A percentile compares a stretch with the other conserved stretches of the same genome.
Conservation (phyloP, 1,284 basidiomycete genomes). For the Austroboletus novae-zelandiae region DNA sequence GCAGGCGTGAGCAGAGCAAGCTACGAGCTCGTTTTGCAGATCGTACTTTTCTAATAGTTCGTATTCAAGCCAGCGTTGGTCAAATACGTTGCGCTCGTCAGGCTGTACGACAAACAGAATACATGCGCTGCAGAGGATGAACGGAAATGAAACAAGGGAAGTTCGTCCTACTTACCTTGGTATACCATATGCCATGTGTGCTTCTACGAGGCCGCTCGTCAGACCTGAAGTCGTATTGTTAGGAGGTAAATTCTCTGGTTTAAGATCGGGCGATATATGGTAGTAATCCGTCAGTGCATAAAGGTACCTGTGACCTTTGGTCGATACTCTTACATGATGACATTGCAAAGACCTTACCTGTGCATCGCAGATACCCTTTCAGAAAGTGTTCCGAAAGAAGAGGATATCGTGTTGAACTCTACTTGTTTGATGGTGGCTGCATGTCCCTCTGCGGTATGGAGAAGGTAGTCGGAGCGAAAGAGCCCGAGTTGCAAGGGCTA, state of each 20-base stretch:
- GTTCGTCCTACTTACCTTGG: conserved; percentile 38
- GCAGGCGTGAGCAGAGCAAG: background rate
- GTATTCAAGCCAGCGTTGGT: conserved; percentile 89
- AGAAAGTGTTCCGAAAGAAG: conserved; percentile 86
- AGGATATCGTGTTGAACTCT: conserved; percentile 97
- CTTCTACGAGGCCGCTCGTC: conserved; percentile 74
- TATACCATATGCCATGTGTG: conserved; percentile 73
- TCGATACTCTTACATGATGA: background rate
- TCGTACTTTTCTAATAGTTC: conserved; percentile 72
- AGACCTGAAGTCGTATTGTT: conserved; percentile 77
- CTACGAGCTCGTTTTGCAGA: conserved; percentile 2
- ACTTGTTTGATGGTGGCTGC: conserved; percentile 82
- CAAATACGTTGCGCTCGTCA: conserved; percentile 94
- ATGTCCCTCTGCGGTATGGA: conserved; percentile 54
- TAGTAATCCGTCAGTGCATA: conserved; percentile 65
- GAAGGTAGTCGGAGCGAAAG: conserved; percentile 94
- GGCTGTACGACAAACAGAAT: conserved; percentile 90
- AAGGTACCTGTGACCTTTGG: conserved; percentile 55
- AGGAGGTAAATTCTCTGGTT: conserved; percentile 59
- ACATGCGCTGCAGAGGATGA: conserved; percentile 45
- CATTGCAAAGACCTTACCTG: conserved; percentile 44
- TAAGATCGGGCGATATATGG: conserved; percentile 53
- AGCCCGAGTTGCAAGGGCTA: conserved; percentile 86
- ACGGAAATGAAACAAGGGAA: background rate
- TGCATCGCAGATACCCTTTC: conserved; percentile 77